Evolutionary conservation across 495 filamentous ascomycete species (phyloP).

Genomic region (Schizothecium vesticola): DNA sequence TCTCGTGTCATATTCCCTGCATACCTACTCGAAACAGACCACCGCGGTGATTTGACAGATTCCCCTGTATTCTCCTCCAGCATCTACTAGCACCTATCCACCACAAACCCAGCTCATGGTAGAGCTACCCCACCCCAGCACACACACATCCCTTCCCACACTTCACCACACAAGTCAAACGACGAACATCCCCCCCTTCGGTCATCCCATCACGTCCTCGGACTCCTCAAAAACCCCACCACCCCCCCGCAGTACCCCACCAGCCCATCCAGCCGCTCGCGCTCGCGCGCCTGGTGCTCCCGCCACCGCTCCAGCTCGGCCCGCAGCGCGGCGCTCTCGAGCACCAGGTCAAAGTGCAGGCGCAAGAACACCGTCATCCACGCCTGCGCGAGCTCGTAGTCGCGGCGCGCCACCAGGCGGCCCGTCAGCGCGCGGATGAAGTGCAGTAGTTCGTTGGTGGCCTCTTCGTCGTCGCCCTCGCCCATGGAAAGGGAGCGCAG

Average conservation of each 20-base stretch:
- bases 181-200: no score
- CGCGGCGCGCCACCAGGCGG: constrained; percentile 57
- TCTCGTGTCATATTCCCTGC: no score
- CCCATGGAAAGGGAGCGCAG: constrained; percentile 67
- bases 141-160: background rate
- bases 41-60: background rate
- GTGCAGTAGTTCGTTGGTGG: constrained; percentile 43
- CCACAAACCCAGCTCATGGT: background rate
- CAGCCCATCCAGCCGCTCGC: constrained; percentile 62
- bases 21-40: no score
- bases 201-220: constrained; percentile 32
- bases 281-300: constrained; percentile 60
- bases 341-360: constrained; percentile 56
- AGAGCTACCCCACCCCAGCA: no score
- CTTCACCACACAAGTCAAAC: no score
- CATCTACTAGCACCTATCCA: background rate
- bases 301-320: constrained; percentile 59
- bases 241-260: constrained; percentile 86
- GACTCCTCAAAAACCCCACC: constrained; percentile 77
- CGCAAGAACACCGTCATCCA: constrained; percentile 94
- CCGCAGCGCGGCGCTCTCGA: constrained; percentile 37
- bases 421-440: constrained; percentile 74
- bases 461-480: constrained; percentile 31
- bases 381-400: constrained; percentile 90
- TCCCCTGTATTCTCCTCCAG: background rate